Base-by-base conservation (phyloP, 225 moss, liverwort and hornwort species). In the Takakia lepidozioides region DNA sequence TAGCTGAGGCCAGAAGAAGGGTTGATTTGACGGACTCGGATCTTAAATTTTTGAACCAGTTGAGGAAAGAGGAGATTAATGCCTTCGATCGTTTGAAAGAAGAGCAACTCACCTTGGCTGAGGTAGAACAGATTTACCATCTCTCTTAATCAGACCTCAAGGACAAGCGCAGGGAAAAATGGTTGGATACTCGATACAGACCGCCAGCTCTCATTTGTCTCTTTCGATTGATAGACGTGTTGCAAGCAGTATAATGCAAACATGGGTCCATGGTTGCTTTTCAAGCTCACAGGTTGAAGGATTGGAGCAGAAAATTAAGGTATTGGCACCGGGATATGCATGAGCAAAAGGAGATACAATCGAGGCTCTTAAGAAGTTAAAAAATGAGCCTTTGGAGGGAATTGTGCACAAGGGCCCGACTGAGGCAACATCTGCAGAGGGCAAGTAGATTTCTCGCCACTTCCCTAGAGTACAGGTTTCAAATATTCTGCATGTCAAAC, bases 111-210 rank as follows among this genome's bases (percentile, higher is more conserved):
- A 56, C 55, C 6, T 25, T 56, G 43, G 43, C 55, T 13, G 55
- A 56, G 29, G 55, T 56, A 38, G 43, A 56, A 21, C 55, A 56
- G 55, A 56, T 56, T 17, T 56, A 56, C 29, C 55, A 56, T 56
- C 55, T 56, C 41, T 39, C 41, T 13, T 40, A 56, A 19, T 10
- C 55, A 24, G 55, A 56, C 19, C 27, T 56, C 15, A 44, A 56
- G 24, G 9, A 38, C 11, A 56, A 56, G 30, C 41, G 27, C 28
- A 27, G 55, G 15, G 43, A 56, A 42, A 43, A 40, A 29, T 56
- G 55, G 55, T 25, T 56, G 30, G 55, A 56, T 56, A 44, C 42
- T 42, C 55, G 55, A 19, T 56, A 56, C 26, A 25, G 27, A 29
- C 55, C 55, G 2, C 55, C 55, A 38, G 41, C 55, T 13, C 55